A percentile compares a stretch with the other conserved stretches of the same genome.
phyloP scores from a whole-genome alignment of 192 early-diverging fungal genomes.

The Kappamyces sp. region DNA sequence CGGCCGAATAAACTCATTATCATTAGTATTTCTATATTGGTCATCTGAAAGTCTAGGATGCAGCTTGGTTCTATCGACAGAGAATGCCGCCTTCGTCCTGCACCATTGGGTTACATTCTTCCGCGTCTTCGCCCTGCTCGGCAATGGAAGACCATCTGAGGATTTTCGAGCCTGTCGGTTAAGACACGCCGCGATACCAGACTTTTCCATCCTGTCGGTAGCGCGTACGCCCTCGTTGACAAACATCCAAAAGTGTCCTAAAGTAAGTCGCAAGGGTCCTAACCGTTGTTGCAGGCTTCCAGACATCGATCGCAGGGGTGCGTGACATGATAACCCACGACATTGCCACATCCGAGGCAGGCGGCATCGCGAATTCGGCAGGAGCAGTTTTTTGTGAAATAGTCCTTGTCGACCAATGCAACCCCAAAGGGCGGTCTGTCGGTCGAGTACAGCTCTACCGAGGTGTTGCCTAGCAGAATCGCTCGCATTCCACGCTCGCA shows the following conservation, averaged over 20 bases:
- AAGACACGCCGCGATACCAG: not conserved
- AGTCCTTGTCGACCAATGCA: constrained; percentile 44
- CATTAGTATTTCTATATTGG: too few species aligned
- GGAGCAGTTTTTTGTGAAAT: constrained; percentile 47
- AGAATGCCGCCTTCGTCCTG: too few species aligned
- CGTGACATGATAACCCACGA: constrained; percentile 55
- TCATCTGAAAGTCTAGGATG: too few species aligned
- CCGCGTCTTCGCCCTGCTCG: too few species aligned
- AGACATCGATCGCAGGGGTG: constrained; percentile 49
- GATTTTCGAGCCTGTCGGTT: constrained; percentile 19
- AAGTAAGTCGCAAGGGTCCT: constrained; percentile 7
- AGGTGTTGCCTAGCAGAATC: constrained; percentile 50
- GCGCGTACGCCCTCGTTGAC: constrained; percentile 37
- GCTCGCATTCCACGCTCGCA: constrained; percentile 55
- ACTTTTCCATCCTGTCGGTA: constrained; percentile 22
- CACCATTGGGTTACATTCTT: too few species aligned
- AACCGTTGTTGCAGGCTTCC: constrained; percentile 56
- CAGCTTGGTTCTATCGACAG: too few species aligned
- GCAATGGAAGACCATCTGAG: constrained; percentile 28
- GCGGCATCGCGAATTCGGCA: constrained; percentile 51
- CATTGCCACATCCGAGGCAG: constrained; percentile 51
- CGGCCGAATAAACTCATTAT: too few species aligned
- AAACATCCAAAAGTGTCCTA: constrained; percentile 54
- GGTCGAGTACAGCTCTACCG: constrained; percentile 52
- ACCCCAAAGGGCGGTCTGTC: constrained; percentile 47